phyloP scores from a whole-genome alignment of 306 rosid species.

The Quercus rubra region DNA sequence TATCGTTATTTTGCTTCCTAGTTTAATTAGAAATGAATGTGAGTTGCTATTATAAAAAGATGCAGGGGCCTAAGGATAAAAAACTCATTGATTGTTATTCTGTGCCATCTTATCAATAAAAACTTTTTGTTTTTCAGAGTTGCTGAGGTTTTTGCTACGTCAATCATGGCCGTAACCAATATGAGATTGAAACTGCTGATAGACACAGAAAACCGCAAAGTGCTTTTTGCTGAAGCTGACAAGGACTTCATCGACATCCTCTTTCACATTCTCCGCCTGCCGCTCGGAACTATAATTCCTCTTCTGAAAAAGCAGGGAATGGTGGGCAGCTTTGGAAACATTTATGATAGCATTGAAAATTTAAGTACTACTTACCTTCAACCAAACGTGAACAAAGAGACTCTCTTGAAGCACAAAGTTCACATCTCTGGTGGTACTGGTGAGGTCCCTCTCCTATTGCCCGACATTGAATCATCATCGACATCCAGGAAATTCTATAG shows the following conservation, averaged over 20 bases:
- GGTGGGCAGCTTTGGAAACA: constrained; percentile 1
- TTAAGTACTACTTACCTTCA: not conserved
- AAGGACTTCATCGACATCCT: constrained; percentile 15
- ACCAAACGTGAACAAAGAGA: not conserved
- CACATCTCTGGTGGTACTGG: not conserved
- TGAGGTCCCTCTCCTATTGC: not conserved
- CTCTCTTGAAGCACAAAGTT: not conserved
- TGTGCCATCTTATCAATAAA: no score
- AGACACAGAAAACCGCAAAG: not conserved
- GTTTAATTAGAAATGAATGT: no score
- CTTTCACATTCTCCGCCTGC: constrained; percentile 7
- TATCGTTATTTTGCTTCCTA: no score
- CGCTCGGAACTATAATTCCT: not conserved
- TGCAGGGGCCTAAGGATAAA: no score
- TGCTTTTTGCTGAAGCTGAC: not conserved
- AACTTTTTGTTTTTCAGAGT: no score
- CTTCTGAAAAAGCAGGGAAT: not conserved
- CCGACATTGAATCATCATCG: not conserved
- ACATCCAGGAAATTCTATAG: not conserved
- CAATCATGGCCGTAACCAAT: not conserved
- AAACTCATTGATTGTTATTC: no score
- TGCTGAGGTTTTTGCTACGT: no score
- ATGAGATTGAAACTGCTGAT: no score
- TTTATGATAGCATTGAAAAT: constrained; percentile 13
- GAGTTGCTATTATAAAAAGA: no score